These are phyloP conservation scores for Tetrapyrgos nigripes DNA, from an alignment of 1,284 basidiomycete genomes.

Conservation along the genomic window DNA sequence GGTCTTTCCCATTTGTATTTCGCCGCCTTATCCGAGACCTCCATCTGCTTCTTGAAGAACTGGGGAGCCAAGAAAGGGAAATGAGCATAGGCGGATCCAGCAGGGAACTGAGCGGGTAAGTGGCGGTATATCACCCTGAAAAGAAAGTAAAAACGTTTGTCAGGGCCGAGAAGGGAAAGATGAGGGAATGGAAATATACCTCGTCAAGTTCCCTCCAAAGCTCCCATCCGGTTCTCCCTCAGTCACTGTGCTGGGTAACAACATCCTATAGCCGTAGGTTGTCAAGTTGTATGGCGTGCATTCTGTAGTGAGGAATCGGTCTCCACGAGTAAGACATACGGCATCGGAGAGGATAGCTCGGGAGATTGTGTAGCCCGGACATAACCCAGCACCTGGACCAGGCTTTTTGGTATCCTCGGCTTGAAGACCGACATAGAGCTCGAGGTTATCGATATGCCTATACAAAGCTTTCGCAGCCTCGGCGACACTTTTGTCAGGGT, in stretches of 20 bases:
- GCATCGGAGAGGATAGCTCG: constrained; percentile 87
- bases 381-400: constrained; percentile 79
- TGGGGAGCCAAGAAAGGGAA: constrained; percentile 69
- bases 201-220: not conserved
- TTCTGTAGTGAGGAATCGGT: constrained; percentile 83
- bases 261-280: constrained; percentile 76
- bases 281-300: constrained; percentile 78
- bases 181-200: not conserved
- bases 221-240: not conserved
- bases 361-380: constrained; percentile 89
- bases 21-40: constrained; percentile 27
- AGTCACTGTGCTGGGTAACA: constrained; percentile 34
- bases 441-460: constrained; percentile 76
- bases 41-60: constrained; percentile 46
- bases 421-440: constrained; percentile 80
- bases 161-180: too few species aligned
- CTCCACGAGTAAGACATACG: constrained; percentile 73
- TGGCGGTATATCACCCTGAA: constrained; percentile 66
- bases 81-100: constrained; percentile 63
- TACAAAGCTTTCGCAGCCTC: constrained; percentile 74
- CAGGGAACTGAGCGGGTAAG: constrained; percentile 72
- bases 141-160: not conserved
- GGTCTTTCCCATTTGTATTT: constrained; percentile 60
- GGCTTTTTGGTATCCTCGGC: constrained; percentile 78
- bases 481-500: constrained; percentile 66